These are phyloP conservation scores for Colletotrichum incanum DNA, from an alignment of 2,329 filamentous ascomycete species.

Conservation along the genomic window DNA sequence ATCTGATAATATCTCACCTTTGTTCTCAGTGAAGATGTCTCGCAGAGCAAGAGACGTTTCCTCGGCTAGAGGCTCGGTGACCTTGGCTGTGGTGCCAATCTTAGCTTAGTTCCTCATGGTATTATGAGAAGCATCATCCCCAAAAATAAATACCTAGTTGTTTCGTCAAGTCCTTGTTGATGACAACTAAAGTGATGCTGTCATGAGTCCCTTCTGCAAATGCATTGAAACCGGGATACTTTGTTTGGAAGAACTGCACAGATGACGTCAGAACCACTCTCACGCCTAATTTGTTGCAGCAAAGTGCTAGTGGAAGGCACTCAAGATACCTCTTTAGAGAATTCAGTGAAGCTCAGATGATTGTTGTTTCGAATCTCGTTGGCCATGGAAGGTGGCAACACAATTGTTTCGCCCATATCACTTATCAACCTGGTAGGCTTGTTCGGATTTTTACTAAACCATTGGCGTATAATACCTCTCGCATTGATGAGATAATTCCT, in stretches of 20 bases:
- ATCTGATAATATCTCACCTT: background rate
- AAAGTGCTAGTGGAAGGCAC: no score
- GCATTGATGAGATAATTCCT: slow-evolving; percentile 8
- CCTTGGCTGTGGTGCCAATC: slow-evolving; percentile 12
- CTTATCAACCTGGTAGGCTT: slow-evolving; percentile 14
- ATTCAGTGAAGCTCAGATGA: slow-evolving; percentile 11
- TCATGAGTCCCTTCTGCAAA: slow-evolving; percentile 25
- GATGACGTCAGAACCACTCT: background rate
- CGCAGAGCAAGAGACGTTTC: slow-evolving; percentile 14
- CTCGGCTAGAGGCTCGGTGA: slow-evolving; percentile 31
- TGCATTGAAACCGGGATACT: slow-evolving; percentile 7
- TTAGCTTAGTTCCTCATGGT: no score
- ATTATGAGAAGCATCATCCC: background rate
- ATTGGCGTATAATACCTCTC: slow-evolving; percentile 13
- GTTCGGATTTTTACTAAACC: slow-evolving; percentile 31
- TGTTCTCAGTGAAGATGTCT: slow-evolving; percentile 15
- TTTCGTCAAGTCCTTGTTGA: slow-evolving; percentile 35
- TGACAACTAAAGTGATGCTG: slow-evolving; percentile 13
- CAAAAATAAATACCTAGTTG: slow-evolving; percentile 1
- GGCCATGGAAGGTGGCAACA: slow-evolving; percentile 25
- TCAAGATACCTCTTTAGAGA: background rate
- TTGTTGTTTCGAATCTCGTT: slow-evolving; percentile 26
- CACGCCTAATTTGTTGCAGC: no score
- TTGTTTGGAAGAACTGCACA: slow-evolving; percentile 24
- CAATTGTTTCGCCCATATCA: slow-evolving; percentile 11